A percentile compares a stretch with the other conserved stretches of the same genome.
phyloP scores from a whole-genome alignment of 257 asterid genomes.

The Nicotiana otophora region DNA sequence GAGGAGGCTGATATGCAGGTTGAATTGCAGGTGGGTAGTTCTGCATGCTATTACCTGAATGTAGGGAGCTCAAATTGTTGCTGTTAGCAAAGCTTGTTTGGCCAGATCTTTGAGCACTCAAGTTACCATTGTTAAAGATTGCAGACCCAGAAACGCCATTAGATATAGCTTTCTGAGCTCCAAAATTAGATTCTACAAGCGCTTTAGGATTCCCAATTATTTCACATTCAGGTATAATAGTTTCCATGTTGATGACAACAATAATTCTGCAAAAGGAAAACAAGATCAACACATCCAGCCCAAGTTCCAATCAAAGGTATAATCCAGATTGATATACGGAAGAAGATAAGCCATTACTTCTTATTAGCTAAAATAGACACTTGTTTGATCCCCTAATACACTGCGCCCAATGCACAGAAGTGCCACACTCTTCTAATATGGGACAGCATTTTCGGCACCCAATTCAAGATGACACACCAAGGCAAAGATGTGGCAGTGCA shows the following conservation, averaged over 20 bases:
- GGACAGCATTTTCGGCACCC: not conserved
- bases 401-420: not conserved
- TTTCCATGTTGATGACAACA: conserved; percentile 82
- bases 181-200: conserved; percentile 34
- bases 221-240: conserved; percentile 68
- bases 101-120: conserved; percentile 33
- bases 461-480: not conserved
- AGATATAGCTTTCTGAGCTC: conserved; percentile 39
- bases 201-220: conserved; percentile 65
- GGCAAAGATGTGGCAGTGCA: not conserved
- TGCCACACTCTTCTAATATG: conserved; percentile 1
- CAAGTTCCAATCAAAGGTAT: conserved; percentile 4
- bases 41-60: conserved; percentile 37
- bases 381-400: not conserved
- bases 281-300: not conserved
- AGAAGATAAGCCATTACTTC: not conserved
- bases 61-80: conserved; percentile 26
- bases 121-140: conserved; percentile 24
- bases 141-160: conserved; percentile 29
- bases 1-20: conserved; percentile 92
- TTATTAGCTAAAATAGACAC: not conserved
- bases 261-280: conserved; percentile 64
- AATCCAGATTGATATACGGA: not conserved
- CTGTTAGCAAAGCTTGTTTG: conserved; percentile 28
- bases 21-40: conserved; percentile 67